Evolutionary conservation across 2,329 filamentous ascomycete species (phyloP).

Genomic region (Aphanoascus verrucosus): DNA sequence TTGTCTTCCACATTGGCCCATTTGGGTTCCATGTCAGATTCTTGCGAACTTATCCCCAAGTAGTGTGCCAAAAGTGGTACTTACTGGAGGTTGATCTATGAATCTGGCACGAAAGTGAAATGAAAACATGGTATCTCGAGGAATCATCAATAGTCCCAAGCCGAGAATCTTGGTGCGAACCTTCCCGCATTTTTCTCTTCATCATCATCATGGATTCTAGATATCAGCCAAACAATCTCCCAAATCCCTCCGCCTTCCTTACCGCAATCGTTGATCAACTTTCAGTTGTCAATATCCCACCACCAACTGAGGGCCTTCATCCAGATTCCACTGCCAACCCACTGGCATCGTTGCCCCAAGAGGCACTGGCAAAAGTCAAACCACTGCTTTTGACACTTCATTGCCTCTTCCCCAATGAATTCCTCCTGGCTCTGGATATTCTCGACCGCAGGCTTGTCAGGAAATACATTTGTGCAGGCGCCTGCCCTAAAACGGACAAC

Average conservation of each 20-base stretch:
- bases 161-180: neutral
- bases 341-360: constrained; percentile 10
- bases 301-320: neutral
- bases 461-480: constrained; percentile 1
- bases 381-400: constrained; percentile 67
- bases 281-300: neutral
- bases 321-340: constrained; percentile 3
- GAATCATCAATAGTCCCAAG: neutral
- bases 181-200: neutral
- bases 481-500: constrained; percentile 5
- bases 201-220: neutral
- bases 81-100: too few species aligned
- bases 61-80: too few species aligned
- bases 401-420: constrained; percentile 67
- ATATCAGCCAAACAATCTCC: neutral
- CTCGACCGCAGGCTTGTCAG: constrained; percentile 67
- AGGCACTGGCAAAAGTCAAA: constrained; percentile 28
- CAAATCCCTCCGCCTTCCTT: neutral
- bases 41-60: too few species aligned
- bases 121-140: neutral
- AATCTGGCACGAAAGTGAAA: too few species aligned
- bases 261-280: constrained; percentile 7
- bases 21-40: neutral
- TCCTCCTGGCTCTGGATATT: constrained; percentile 78
- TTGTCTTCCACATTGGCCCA: too few species aligned